Conservation (phyloP, 345 rosid species). For the Hevea brasiliensis region DNA sequence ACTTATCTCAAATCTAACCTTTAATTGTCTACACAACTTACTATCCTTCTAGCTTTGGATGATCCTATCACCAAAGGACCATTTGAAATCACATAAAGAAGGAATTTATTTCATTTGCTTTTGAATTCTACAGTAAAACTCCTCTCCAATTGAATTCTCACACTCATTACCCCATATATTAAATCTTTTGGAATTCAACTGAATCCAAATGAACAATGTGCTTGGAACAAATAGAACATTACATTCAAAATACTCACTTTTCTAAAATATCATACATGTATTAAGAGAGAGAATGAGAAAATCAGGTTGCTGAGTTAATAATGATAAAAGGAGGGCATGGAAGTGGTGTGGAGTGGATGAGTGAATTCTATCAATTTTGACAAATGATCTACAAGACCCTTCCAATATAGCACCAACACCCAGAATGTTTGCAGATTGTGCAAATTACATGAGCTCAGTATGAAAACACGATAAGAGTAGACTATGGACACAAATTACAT, state of each 20-base stretch:
- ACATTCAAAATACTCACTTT: neutral
- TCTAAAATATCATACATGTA: neutral
- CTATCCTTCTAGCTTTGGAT: neutral
- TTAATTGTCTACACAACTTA: neutral
- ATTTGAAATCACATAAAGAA: neutral
- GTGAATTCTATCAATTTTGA: too few species aligned
- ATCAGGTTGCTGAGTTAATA: neutral
- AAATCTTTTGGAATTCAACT: neutral
- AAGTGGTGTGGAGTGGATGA: too few species aligned
- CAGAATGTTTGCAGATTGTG: too few species aligned
- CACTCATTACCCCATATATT: neutral
- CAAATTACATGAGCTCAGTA: too few species aligned
- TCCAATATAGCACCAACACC: too few species aligned
- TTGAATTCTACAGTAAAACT: neutral
- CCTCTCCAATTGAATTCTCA: neutral
- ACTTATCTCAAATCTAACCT: neutral
- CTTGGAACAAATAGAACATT: neutral
- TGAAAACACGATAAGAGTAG: too few species aligned
- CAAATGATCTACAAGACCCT: too few species aligned
- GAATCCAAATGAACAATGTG: neutral
- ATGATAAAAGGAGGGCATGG: neutral
- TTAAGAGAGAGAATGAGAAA: neutral
- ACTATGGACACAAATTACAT: neutral
- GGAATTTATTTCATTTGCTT: neutral
- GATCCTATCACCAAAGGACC: neutral